phyloP scores from a whole-genome alignment of 805 yeast genomes.

The Lipomyces orientalis region DNA sequence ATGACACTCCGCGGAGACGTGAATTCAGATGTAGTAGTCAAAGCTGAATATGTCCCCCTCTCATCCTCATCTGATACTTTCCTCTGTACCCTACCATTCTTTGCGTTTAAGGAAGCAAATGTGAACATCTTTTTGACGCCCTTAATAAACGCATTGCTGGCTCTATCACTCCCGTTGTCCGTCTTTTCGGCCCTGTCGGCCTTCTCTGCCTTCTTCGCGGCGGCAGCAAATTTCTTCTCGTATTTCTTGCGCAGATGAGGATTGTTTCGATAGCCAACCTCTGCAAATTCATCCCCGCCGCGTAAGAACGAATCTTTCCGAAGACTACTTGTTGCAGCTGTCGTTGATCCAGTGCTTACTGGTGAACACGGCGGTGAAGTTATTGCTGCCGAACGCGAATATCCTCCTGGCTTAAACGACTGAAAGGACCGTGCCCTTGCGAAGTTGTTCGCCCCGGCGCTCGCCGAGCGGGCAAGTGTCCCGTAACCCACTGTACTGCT shows the following conservation, averaged over 20 bases:
- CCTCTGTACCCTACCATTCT: background rate
- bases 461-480: background rate
- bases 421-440: slow-evolving; percentile 1
- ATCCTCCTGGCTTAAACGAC: background rate
- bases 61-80: background rate
- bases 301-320: slow-evolving; percentile 1
- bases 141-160: slow-evolving; percentile 1
- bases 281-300: slow-evolving; percentile 13
- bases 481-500: background rate
- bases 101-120: background rate
- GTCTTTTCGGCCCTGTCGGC: background rate
- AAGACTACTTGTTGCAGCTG: background rate
- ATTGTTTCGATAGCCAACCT: background rate
- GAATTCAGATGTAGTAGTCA: background rate
- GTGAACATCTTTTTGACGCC: slow-evolving; percentile 8
- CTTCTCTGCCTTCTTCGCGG: background rate
- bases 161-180: background rate
- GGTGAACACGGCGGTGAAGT: background rate
- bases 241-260: background rate
- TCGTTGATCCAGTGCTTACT: background rate
- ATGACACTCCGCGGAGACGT: background rate
- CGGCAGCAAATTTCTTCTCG: slow-evolving; percentile 7
- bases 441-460: background rate
- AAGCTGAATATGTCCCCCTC: background rate
- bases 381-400: background rate